Evolutionary conservation across 371 early-diverging fungal species (phyloP).

Genomic region (Mortierella polycephala): DNA sequence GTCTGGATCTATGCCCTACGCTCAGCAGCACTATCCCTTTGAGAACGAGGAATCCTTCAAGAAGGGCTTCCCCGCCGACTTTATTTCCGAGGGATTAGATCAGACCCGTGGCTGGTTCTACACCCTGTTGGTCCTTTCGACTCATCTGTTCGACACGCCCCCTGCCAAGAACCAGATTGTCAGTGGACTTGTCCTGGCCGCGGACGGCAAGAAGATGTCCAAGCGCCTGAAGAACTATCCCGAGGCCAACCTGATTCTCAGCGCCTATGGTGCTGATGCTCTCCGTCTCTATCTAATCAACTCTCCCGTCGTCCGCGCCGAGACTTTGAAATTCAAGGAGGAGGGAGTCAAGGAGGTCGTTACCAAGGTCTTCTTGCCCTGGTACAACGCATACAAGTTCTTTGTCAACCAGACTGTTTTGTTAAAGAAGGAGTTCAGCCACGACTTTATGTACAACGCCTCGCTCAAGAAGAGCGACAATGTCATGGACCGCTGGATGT

Average conservation of each 20-base stretch:
- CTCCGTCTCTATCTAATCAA: slow-evolving; percentile 98
- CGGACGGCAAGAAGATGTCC: slow-evolving; percentile 99
- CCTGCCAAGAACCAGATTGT: slow-evolving; percentile 99
- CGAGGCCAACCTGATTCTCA: slow-evolving; percentile 90
- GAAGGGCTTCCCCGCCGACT: slow-evolving; percentile 98
- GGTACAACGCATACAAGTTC: slow-evolving; percentile 99
- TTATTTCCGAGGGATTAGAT: slow-evolving; percentile 99
- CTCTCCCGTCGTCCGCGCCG: slow-evolving; percentile 99
- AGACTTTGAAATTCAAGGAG: slow-evolving; percentile 97
- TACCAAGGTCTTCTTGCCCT: slow-evolving; percentile 97
- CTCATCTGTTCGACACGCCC: slow-evolving; percentile 98
- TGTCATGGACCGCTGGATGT: slow-evolving; percentile 98
- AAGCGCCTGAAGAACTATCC: slow-evolving; percentile 99
- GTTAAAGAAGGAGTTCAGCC: slow-evolving; percentile 87
- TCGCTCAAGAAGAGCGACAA: slow-evolving; percentile 77
- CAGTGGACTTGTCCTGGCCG: slow-evolving; percentile 98
- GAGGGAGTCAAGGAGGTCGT: slow-evolving; percentile 98
- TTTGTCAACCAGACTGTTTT: slow-evolving; percentile 91
- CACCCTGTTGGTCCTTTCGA: slow-evolving; percentile 98
- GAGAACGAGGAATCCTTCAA: slow-evolving; percentile 92
- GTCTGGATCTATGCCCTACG: slow-evolving; percentile 99
- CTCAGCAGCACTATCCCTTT: slow-evolving; percentile 99
- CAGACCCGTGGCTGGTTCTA: slow-evolving; percentile 99
- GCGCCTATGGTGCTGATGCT: slow-evolving; percentile 98
- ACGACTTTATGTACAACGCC: slow-evolving; percentile 83